phyloP scores from a whole-genome alignment of 225 moss, liverwort and hornwort species.

The Sphagnum tenellum region DNA sequence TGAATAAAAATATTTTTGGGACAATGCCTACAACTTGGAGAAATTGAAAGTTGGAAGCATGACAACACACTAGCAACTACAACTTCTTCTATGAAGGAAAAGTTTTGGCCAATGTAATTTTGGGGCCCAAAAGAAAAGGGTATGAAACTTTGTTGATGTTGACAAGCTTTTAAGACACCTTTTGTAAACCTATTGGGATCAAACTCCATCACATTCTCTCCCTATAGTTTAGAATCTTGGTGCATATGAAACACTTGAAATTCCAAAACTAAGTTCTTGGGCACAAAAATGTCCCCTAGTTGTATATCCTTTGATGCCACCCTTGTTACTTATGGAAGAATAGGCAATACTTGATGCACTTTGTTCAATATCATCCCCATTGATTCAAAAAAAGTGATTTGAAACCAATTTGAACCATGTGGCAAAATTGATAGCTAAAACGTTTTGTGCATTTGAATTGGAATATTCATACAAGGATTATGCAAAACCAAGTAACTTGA shows the following conservation, averaged over 20 bases:
- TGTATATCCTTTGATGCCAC: conserved; percentile 13
- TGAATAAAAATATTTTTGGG: no score
- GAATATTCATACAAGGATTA: no score
- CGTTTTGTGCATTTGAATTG: no score
- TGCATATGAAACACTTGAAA: conserved; percentile 21
- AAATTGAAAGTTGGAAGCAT: conserved; percentile 1
- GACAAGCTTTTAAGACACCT: conserved; percentile 7
- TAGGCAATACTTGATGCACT: conserved; percentile 21
- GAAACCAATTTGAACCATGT: no score
- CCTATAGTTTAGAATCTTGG: conserved; percentile 23
- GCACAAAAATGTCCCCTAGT: conserved; percentile 16
- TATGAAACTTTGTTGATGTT: background rate
- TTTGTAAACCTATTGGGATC: conserved; percentile 26
- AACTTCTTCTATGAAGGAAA: conserved; percentile 30
- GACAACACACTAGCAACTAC: conserved; percentile 16
- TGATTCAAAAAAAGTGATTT: background rate
- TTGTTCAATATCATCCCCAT: conserved; percentile 37
- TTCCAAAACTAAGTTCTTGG: conserved; percentile 18
- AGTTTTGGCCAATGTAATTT: conserved; percentile 24
- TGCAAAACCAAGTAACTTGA: no score
- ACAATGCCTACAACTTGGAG: no score
- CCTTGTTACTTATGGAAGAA: conserved; percentile 13
- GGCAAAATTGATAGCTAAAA: no score
- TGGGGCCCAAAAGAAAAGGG: conserved; percentile 36
- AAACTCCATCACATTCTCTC: conserved; percentile 18